Conservation (phyloP, 306 rosid species). For the apple (Malus domestica) region DNA sequence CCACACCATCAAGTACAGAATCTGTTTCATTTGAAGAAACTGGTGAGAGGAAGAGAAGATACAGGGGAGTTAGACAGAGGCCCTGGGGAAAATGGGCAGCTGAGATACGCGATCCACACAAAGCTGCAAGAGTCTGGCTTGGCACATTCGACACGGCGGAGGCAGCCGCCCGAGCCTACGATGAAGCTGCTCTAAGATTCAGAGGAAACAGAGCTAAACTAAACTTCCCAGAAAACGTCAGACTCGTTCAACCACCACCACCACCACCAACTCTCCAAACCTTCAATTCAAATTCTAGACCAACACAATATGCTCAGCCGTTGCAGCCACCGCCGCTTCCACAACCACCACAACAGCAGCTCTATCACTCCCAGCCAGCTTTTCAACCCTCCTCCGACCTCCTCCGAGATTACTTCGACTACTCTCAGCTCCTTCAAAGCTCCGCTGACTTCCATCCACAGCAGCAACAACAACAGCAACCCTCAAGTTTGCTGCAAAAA, state of each 20-base stretch:
- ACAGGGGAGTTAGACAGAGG: slow-evolving; percentile 91
- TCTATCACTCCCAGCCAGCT: not conserved
- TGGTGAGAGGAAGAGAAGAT: slow-evolving; percentile 59
- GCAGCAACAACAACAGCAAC: slow-evolving; percentile 3
- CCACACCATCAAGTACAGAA: slow-evolving; percentile 16
- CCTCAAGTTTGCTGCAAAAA: slow-evolving; percentile 45
- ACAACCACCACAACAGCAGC: not conserved
- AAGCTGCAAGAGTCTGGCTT: slow-evolving; percentile 96
- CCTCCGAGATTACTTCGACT: slow-evolving; percentile 51
- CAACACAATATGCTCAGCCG: not conserved
- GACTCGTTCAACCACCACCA: slow-evolving; percentile 27
- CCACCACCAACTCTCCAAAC: not conserved
- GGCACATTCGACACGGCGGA: slow-evolving; percentile 96
- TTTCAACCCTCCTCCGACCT: slow-evolving; percentile 24
- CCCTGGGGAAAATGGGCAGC: slow-evolving; percentile 99
- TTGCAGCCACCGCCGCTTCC: slow-evolving; percentile 9
- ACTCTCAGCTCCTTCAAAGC: slow-evolving; percentile 62
- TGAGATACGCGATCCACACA: slow-evolving; percentile 89
- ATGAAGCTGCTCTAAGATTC: slow-evolving; percentile 83
- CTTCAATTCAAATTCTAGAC: not conserved
- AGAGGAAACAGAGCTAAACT: slow-evolving; percentile 94
- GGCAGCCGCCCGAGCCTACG: slow-evolving; percentile 92
- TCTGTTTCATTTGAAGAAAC: slow-evolving; percentile 34
- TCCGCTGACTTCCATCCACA: slow-evolving; percentile 45
- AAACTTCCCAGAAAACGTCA: slow-evolving; percentile 82